Percentiles rank a stretch among this genome's conserved stretches.
phyloP scores from a whole-genome alignment of 2,329 filamentous ascomycete genomes.

The Colletotrichum somersetense region DNA sequence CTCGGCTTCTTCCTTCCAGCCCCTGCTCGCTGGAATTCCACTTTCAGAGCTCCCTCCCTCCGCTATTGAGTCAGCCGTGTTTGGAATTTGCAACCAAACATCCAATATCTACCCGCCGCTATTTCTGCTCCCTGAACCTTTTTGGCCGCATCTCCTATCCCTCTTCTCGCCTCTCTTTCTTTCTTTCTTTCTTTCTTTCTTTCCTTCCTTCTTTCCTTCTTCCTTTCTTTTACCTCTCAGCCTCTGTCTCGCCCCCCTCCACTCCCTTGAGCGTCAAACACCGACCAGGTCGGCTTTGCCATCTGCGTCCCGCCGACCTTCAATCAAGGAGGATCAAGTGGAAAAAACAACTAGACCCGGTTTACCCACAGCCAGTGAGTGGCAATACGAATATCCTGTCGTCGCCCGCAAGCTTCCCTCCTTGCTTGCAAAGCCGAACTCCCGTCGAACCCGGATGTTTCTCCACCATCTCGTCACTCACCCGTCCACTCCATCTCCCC shows the following conservation, averaged over 20 bases:
- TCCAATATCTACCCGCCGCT: slow-evolving; percentile 40
- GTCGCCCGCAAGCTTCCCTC: slow-evolving; percentile 31
- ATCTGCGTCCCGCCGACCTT: slow-evolving; percentile 29
- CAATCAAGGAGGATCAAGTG: not conserved
- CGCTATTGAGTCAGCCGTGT: slow-evolving; percentile 28
- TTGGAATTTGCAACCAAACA: slow-evolving; percentile 40
- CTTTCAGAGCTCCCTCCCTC: slow-evolving; percentile 18
- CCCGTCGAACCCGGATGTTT: slow-evolving; percentile 20
- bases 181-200: not conserved
- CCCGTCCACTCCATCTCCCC: slow-evolving; percentile 12
- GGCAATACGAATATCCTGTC: slow-evolving; percentile 22
- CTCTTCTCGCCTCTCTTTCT: not conserved
- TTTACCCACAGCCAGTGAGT: slow-evolving; percentile 29
- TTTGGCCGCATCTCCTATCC: not conserved
- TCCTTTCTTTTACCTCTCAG: not conserved
- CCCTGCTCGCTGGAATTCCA: slow-evolving; percentile 39
- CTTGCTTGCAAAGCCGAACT: slow-evolving; percentile 23
- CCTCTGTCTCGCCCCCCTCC: not conserved
- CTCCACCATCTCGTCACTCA: slow-evolving; percentile 2
- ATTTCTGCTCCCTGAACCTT: slow-evolving; percentile 14
- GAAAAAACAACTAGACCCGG: slow-evolving; percentile 21
- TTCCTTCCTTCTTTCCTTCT: slow-evolving; percentile 1
- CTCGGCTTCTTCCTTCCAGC: slow-evolving; percentile 31
- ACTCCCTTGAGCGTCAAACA: slow-evolving; percentile 30
- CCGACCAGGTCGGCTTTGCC: slow-evolving; percentile 14